Evolutionary conservation across 2,329 filamentous ascomycete genomes (phyloP).

Genomic region (Lecanicillium sp.): DNA sequence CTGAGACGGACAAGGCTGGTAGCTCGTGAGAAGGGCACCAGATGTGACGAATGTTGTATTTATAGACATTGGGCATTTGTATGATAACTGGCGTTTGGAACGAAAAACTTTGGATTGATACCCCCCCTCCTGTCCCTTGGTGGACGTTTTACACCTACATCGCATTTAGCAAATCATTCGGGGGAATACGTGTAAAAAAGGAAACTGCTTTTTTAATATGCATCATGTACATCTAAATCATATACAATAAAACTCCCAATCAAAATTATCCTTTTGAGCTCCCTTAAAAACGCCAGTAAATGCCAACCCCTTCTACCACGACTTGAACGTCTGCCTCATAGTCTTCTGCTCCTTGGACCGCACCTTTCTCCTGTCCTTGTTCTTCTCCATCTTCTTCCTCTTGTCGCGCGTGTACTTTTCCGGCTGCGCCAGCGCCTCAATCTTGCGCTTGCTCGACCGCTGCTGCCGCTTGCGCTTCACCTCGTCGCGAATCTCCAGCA

Average conservation of each 20-base stretch:
- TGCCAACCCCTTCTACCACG: constrained; percentile 18
- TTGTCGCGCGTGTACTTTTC: constrained; percentile 73
- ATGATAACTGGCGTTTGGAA: neutral
- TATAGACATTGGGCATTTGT: neutral
- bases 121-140: neutral
- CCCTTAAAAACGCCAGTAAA: constrained; percentile 2
- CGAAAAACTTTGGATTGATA: neutral
- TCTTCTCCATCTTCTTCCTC: constrained; percentile 75
- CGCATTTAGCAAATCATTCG: too few relatives aligned
- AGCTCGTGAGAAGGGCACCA: constrained; percentile 9
- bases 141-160: too few relatives aligned
- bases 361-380: constrained; percentile 75
- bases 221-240: neutral
- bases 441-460: constrained; percentile 75
- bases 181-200: too few relatives aligned
- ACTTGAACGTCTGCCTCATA: constrained; percentile 62
- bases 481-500: constrained; percentile 64
- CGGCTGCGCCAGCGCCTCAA: constrained; percentile 77
- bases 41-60: too few relatives aligned
- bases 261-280: neutral
- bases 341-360: constrained; percentile 66
- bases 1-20: constrained; percentile 13
- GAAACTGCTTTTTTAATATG: too few relatives aligned
- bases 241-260: constrained; percentile 5
- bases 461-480: constrained; percentile 67